A percentile compares a stretch with the other conserved stretches of the same genome.
Evolutionary conservation across 2,329 filamentous ascomycete genomes (phyloP).

Genomic region (Colletotrichum limetticola): DNA sequence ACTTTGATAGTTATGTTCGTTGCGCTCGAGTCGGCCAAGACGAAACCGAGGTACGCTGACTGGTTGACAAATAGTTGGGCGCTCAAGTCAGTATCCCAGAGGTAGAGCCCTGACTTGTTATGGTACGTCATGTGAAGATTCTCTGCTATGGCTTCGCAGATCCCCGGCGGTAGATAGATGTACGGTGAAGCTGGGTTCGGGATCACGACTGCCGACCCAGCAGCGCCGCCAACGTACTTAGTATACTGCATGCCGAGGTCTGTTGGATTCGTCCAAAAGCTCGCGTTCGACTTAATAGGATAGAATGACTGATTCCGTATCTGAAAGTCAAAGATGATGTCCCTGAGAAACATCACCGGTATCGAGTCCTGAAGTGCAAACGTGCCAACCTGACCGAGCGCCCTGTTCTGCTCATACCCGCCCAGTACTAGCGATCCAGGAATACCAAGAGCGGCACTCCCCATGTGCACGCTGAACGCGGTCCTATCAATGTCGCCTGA

Average conservation of each 20-base stretch:
- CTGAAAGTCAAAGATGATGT: slow-evolving; percentile 39
- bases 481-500: slow-evolving; percentile 38
- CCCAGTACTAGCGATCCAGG: slow-evolving; percentile 45
- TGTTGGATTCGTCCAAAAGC: slow-evolving; percentile 27
- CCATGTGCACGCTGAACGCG: slow-evolving; percentile 46
- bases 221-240: slow-evolving; percentile 24
- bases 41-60: slow-evolving; percentile 53
- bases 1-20: slow-evolving; percentile 54
- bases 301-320: slow-evolving; percentile 35
- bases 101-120: slow-evolving; percentile 47
- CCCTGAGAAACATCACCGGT: slow-evolving; percentile 31
- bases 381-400: slow-evolving; percentile 41
- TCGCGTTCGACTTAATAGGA: neutral
- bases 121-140: slow-evolving; percentile 51
- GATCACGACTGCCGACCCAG: slow-evolving; percentile 19
- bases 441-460: slow-evolving; percentile 42
- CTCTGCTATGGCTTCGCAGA: slow-evolving; percentile 50
- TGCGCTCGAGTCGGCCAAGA: slow-evolving; percentile 43
- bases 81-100: slow-evolving; percentile 49
- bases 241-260: neutral
- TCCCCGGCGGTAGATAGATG: slow-evolving; percentile 50
- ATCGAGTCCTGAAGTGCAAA: slow-evolving; percentile 36
- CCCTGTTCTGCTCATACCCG: slow-evolving; percentile 46
- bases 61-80: slow-evolving; percentile 50
- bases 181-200: slow-evolving; percentile 46